Percentiles rank a stretch among this genome's conserved stretches.
Conservation (phyloP, 768 basidiomycete genomes). For the Psilocybe cubensis region DNA sequence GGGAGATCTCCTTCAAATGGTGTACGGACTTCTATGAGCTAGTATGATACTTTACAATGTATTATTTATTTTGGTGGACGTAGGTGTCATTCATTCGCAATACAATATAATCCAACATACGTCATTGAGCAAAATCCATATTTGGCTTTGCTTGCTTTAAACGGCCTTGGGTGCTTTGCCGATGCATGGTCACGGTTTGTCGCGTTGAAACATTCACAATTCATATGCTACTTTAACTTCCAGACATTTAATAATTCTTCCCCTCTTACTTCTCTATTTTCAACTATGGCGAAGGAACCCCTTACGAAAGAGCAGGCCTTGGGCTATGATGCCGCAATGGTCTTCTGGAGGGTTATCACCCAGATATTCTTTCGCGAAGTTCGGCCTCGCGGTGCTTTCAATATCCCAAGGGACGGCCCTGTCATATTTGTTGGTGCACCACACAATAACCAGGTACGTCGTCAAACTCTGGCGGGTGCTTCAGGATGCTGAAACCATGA, state of each 20-base stretch:
- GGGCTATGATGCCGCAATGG: conserved; percentile 73
- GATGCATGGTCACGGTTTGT: neutral
- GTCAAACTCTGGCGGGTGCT: conserved; percentile 3
- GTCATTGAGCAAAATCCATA: neutral
- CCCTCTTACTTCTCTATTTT: conserved; percentile 1
- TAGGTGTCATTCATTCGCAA: neutral
- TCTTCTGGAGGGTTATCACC: conserved; percentile 85
- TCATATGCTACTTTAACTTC: neutral
- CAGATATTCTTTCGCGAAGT: conserved; percentile 98
- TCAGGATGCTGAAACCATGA: conserved; percentile 2
- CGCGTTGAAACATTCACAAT: neutral
- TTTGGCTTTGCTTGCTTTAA: conserved; percentile 4
- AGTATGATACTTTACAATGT: conserved; percentile 14
- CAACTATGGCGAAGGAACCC: conserved; percentile 5
- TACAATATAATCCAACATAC: neutral
- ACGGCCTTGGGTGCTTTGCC: conserved; percentile 2
- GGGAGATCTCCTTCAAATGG: conserved; percentile 31
- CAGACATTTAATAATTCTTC: neutral
- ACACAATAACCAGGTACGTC: conserved; percentile 83
- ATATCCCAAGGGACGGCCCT: conserved; percentile 89
- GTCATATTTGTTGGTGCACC: conserved; percentile 94
- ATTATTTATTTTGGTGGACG: conserved; percentile 11
- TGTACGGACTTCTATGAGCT: conserved; percentile 35
- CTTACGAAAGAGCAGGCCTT: conserved; percentile 25
- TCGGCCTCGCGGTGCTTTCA: conserved; percentile 91